Evolutionary conservation across 345 rosid genomes (phyloP).

Genomic region (Rhodomyrtus tomentosa): DNA sequence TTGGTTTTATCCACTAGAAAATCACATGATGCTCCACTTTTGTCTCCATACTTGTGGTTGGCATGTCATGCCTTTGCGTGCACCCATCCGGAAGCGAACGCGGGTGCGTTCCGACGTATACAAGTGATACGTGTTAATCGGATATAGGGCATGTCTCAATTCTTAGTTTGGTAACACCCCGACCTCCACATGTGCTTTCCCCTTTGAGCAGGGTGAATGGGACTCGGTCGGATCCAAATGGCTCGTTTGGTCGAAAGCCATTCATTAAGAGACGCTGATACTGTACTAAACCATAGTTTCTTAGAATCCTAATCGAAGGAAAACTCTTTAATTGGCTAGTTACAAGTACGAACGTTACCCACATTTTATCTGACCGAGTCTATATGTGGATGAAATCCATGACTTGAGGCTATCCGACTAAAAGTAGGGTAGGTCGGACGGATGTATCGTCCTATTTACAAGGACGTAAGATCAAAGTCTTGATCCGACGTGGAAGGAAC

Average conservation of each 20-base stretch:
- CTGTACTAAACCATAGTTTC: neutral
- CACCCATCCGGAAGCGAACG: neutral
- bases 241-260: neutral
- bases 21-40: neutral
- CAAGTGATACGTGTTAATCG: accelerated
- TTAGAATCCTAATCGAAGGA: neutral
- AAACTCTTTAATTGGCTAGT: neutral
- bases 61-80: neutral
- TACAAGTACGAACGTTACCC: neutral
- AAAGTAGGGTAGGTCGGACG: neutral
- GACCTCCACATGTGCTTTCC: neutral
- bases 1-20: neutral
- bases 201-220: neutral
- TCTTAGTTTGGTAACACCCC: neutral
- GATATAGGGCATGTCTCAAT: neutral
- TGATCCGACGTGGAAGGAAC: neutral
- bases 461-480: neutral
- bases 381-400: neutral
- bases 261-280: neutral
- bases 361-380: neutral
- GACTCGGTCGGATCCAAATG: neutral
- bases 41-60: neutral
- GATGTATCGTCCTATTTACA: neutral
- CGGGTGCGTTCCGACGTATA: neutral
- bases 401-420: neutral